Conservation (phyloP, 257 asterid genomes). For the Gynochthodes officinalis region DNA sequence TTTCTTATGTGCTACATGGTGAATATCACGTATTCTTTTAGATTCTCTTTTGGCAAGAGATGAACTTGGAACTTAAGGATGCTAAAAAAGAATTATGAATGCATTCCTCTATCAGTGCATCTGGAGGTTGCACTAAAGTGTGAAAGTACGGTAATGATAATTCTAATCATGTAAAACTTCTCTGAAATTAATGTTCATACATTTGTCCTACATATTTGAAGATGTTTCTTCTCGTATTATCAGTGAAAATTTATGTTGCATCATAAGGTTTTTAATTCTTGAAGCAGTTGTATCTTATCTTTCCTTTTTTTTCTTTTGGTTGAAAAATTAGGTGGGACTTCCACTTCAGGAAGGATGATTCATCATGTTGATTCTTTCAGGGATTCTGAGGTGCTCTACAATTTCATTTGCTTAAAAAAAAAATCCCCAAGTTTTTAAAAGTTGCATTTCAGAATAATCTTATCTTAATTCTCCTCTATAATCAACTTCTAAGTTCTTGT, state of each 20-base stretch:
- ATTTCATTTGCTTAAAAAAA: neutral
- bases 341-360: conserved; percentile 65
- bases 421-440: neutral
- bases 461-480: neutral
- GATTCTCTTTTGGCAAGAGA: neutral
- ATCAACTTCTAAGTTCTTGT: conserved; percentile 13
- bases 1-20: neutral
- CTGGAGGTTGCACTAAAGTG: neutral
- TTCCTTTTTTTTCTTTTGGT: conserved; percentile 7
- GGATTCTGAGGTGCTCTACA: conserved; percentile 55
- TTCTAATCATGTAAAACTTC: neutral
- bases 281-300: neutral
- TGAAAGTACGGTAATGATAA: neutral
- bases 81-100: too few species aligned
- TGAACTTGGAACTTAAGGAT: neutral
- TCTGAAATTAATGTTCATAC: neutral
- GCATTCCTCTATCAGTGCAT: neutral
- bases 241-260: neutral
- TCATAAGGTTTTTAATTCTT: neutral
- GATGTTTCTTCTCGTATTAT: neutral
- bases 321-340: conserved; percentile 57
- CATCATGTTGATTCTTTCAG: conserved; percentile 78
- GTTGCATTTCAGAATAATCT: neutral
- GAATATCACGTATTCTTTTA: neutral
- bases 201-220: neutral